phyloP scores from a whole-genome alignment of 2,329 filamentous ascomycete genomes.

The Fusarium anthophilum region DNA sequence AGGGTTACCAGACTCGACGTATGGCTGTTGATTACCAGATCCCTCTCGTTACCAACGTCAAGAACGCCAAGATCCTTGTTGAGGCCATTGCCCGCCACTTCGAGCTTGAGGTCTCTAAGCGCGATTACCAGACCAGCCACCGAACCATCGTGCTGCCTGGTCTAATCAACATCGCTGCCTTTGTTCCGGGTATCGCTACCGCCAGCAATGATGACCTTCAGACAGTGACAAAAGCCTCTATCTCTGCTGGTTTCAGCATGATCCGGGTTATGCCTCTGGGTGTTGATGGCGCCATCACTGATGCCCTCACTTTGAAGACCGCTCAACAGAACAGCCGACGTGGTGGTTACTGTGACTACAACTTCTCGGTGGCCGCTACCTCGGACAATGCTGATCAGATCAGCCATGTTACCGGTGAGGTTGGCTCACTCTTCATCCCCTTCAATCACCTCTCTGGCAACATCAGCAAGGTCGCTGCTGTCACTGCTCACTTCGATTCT shows the following conservation, averaged over 20 bases:
- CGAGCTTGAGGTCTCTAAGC: slow-evolving; percentile 80
- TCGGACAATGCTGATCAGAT: slow-evolving; percentile 79
- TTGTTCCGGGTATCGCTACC: slow-evolving; percentile 77
- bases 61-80: slow-evolving; percentile 97
- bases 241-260: slow-evolving; percentile 82
- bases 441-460: slow-evolving; percentile 85
- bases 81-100: slow-evolving; percentile 93
- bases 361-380: slow-evolving; percentile 80
- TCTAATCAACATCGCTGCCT: slow-evolving; percentile 81
- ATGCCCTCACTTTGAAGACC: slow-evolving; percentile 74
- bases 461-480: slow-evolving; percentile 83
- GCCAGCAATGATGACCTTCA: slow-evolving; percentile 74
- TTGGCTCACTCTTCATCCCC: slow-evolving; percentile 83
- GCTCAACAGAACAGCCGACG: slow-evolving; percentile 76
- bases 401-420: slow-evolving; percentile 74
- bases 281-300: slow-evolving; percentile 76
- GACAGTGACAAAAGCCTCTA: slow-evolving; percentile 75
- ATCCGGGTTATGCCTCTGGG: slow-evolving; percentile 81
- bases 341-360: slow-evolving; percentile 79
- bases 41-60: slow-evolving; percentile 96
- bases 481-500: slow-evolving; percentile 80
- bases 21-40: slow-evolving; percentile 99
- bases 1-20: slow-evolving; percentile 93
- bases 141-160: slow-evolving; percentile 77
- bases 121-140: slow-evolving; percentile 94